These are phyloP conservation scores for Dothideomycetes sp. DNA, from an alignment of 2,329 filamentous ascomycete genomes.

Conservation along the genomic window DNA sequence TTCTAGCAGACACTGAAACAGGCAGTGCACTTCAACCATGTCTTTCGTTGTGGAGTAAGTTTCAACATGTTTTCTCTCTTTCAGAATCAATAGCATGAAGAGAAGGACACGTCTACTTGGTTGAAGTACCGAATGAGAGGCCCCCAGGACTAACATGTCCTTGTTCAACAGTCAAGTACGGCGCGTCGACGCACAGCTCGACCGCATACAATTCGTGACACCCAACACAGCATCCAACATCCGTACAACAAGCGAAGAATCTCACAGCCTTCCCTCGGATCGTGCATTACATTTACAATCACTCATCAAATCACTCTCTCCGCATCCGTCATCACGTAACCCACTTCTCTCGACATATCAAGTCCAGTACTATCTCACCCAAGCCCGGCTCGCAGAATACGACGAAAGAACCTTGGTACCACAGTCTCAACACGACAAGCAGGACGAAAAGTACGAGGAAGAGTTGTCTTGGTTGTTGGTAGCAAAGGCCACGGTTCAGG, in stretches of 20 bases:
- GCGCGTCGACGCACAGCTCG: conserved; percentile 49
- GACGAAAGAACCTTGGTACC: conserved; percentile 1
- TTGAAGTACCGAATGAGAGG: neutral
- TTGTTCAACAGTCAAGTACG: conserved; percentile 41
- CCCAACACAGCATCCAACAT: conserved; percentile 16
- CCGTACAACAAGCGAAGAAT: conserved; percentile 14
- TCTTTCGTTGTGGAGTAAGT: conserved; percentile 27
- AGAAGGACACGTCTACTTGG: neutral
- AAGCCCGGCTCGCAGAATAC: conserved; percentile 5
- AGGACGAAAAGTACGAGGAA: conserved; percentile 48
- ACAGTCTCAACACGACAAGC: conserved; percentile 15
- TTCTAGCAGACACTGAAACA: too few species aligned
- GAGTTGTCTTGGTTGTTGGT: conserved; percentile 87
- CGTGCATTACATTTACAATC: conserved; percentile 24
- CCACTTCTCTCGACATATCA: conserved; percentile 11
- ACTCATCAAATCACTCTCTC: conserved; percentile 15
- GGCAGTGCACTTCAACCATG: conserved; percentile 20
- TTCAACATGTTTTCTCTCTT: neutral
- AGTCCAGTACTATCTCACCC: conserved; percentile 12
- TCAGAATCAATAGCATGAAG: neutral
- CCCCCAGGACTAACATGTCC: conserved; percentile 11
- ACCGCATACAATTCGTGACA: conserved; percentile 44
- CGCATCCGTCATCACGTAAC: conserved; percentile 12
- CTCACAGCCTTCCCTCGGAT: conserved; percentile 17
- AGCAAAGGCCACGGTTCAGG: conserved; percentile 85